A percentile compares a stretch with the other conserved stretches of the same genome.
phyloP scores from a whole-genome alignment of 179 eudicot species.

The Camellia oleifera region DNA sequence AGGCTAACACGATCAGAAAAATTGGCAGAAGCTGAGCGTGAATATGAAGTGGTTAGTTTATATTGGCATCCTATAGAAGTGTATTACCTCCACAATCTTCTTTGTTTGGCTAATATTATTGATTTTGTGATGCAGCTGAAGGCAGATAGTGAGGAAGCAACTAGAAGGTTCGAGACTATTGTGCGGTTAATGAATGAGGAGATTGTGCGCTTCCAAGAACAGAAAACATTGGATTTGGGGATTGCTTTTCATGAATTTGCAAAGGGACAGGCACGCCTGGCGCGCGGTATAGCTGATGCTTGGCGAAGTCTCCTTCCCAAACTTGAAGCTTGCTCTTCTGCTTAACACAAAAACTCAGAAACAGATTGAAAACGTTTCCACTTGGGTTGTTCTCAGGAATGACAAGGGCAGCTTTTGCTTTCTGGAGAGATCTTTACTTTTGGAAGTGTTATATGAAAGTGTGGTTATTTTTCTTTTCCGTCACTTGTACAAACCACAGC shows the following conservation, averaged over 20 bases:
- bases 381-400: not conserved
- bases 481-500: slow-evolving; percentile 15
- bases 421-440: not conserved
- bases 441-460: slow-evolving; percentile 13
- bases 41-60: slow-evolving; percentile 65
- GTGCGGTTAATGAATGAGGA: slow-evolving; percentile 80
- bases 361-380: not conserved
- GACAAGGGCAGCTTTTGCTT: slow-evolving; percentile 4
- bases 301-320: slow-evolving; percentile 94
- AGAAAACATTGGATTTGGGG: slow-evolving; percentile 86
- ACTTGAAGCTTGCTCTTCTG: slow-evolving; percentile 80
- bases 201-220: slow-evolving; percentile 80
- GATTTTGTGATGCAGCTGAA: slow-evolving; percentile 55
- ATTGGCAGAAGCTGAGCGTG: slow-evolving; percentile 75
- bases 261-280: slow-evolving; percentile 88
- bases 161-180: slow-evolving; percentile 70
- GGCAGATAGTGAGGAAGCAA: slow-evolving; percentile 81
- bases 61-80: not conserved
- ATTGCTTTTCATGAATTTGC: slow-evolving; percentile 92
- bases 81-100: not conserved
- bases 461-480: not conserved
- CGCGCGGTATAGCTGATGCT: slow-evolving; percentile 78
- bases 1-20: slow-evolving; percentile 81
- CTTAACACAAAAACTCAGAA: slow-evolving; percentile 11
- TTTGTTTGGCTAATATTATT: slow-evolving; percentile 17